Conservation (phyloP, 108 stramenopile genomes). For the Fistulifera pelliculosa region DNA sequence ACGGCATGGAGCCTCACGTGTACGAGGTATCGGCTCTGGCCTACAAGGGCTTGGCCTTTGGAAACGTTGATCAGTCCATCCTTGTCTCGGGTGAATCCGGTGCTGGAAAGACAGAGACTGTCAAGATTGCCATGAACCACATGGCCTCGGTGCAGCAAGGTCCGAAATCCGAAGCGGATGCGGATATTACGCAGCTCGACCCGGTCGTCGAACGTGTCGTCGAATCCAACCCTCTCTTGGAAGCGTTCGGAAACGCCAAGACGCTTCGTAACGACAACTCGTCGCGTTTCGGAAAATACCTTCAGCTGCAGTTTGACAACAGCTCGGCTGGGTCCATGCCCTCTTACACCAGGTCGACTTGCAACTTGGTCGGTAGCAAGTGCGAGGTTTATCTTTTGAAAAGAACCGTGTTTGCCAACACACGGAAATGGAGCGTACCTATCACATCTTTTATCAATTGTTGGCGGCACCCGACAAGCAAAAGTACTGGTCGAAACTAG, state of each 20-base stretch:
- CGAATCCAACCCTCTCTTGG: conserved; percentile 83
- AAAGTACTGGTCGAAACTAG: conserved; percentile 68
- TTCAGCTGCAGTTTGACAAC: conserved; percentile 11
- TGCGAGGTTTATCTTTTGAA: conserved; percentile 89
- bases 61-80: conserved; percentile 66
- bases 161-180: conserved; percentile 14
- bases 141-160: conserved; percentile 60
- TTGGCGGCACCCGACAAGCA: conserved; percentile 60
- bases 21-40: conserved; percentile 74
- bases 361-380: conserved; percentile 53
- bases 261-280: conserved; percentile 85
- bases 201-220: conserved; percentile 52
- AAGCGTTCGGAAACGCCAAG: conserved; percentile 88
- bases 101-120: conserved; percentile 92
- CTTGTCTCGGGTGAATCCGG: conserved; percentile 88
- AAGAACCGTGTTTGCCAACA: conserved; percentile 89
- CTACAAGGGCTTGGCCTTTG: conserved; percentile 67
- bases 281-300: conserved; percentile 76
- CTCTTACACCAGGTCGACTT: conserved; percentile 18
- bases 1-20: conserved; percentile 56
- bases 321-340: background rate
- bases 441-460: conserved; percentile 98
- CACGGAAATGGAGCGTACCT: conserved; percentile 91
- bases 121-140: conserved; percentile 90
- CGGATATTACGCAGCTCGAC: background rate